Percentiles rank a stretch among this genome's conserved stretches.
Conservation (phyloP, 2,329 filamentous ascomycete genomes). For the Fusarium bactridioides region DNA sequence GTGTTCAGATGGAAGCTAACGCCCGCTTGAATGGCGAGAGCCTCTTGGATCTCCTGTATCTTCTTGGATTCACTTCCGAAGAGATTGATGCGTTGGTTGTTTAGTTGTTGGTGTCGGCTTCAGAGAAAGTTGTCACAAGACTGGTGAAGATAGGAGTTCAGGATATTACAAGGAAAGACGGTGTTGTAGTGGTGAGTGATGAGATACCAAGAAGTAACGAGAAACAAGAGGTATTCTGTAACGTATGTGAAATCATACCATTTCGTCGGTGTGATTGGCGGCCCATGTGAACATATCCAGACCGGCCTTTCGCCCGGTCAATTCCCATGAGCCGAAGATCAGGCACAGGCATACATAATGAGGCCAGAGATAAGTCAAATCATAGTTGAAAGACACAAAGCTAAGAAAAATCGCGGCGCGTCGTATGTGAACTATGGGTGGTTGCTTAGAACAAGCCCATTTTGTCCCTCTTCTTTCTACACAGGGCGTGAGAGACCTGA, state of each 20-base stretch:
- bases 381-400: conserved; percentile 35
- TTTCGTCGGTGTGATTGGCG: background rate
- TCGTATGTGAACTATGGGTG: conserved; percentile 37
- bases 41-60: conserved; percentile 74
- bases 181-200: conserved; percentile 30
- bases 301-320: conserved; percentile 1
- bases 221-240: conserved; percentile 1
- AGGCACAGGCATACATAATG: background rate
- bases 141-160: conserved; percentile 13
- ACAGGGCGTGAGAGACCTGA: conserved; percentile 20
- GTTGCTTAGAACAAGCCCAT: conserved; percentile 36
- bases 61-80: conserved; percentile 75
- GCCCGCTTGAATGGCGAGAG: conserved; percentile 75
- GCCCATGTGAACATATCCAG: background rate
- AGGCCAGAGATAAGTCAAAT: conserved; percentile 14
- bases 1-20: conserved; percentile 80
- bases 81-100: conserved; percentile 54
- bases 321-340: background rate
- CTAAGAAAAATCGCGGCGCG: conserved; percentile 33
- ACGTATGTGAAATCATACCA: background rate
- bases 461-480: conserved; percentile 36
- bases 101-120: conserved; percentile 17
- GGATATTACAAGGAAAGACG: conserved; percentile 21
- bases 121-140: conserved; percentile 17
- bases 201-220: conserved; percentile 36